Percentiles rank a stretch among this genome's conserved stretches.
Conservation (phyloP, 2,329 filamentous ascomycete genomes). For the Reticulascus tulasneorum region DNA sequence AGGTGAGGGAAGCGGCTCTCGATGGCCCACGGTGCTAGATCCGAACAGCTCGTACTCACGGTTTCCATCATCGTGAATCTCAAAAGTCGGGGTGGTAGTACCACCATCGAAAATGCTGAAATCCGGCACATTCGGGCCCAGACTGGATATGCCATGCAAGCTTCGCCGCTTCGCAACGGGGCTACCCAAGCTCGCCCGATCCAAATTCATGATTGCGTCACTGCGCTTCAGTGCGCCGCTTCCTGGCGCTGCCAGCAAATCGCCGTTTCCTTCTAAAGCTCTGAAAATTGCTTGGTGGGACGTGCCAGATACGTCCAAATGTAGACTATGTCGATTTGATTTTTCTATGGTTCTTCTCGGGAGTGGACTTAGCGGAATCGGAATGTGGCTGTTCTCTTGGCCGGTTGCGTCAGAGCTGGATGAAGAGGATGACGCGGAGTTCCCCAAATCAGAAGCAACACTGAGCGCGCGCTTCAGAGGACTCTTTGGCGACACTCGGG, state of each 20-base stretch:
- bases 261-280: slow-evolving; percentile 46
- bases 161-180: slow-evolving; percentile 90
- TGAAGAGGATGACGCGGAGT: slow-evolving; percentile 52
- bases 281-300: slow-evolving; percentile 48
- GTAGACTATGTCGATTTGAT: slow-evolving; percentile 49
- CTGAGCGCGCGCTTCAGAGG: slow-evolving; percentile 75
- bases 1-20: slow-evolving; percentile 40
- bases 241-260: slow-evolving; percentile 33
- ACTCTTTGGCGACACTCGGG: slow-evolving; percentile 72
- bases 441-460: slow-evolving; percentile 67
- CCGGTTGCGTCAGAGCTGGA: slow-evolving; percentile 36
- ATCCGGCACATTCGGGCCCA: slow-evolving; percentile 48
- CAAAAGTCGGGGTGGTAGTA: slow-evolving; percentile 41
- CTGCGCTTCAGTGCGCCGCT: slow-evolving; percentile 88
- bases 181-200: slow-evolving; percentile 72
- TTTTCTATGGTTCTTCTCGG: slow-evolving; percentile 45
- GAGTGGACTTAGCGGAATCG: slow-evolving; percentile 35
- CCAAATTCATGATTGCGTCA: slow-evolving; percentile 84
- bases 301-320: slow-evolving; percentile 53
- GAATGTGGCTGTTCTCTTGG: slow-evolving; percentile 38
- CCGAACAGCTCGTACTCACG: slow-evolving; percentile 53
- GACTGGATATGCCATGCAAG: slow-evolving; percentile 68
- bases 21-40: slow-evolving; percentile 22
- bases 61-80: slow-evolving; percentile 33
- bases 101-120: slow-evolving; percentile 74